phyloP scores from a whole-genome alignment of 768 basidiomycete genomes.

The Boletus vermiculosoides region DNA sequence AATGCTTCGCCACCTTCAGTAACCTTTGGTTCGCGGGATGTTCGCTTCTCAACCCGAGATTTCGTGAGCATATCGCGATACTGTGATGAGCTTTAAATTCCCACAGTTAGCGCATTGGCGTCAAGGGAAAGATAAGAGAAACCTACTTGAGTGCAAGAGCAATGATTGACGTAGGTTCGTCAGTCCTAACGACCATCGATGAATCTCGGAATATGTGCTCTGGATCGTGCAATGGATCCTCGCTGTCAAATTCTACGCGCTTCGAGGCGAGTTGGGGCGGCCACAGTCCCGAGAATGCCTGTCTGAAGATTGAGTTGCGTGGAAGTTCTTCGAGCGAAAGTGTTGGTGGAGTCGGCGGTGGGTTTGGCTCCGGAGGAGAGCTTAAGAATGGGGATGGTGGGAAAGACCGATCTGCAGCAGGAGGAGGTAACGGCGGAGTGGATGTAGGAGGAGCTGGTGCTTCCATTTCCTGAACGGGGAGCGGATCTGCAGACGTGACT shows the following conservation, averaged over 20 bases:
- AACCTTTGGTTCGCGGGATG: constrained; percentile 50
- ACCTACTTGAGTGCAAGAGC: constrained; percentile 87
- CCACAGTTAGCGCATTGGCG: constrained; percentile 4
- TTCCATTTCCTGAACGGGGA: constrained; percentile 32
- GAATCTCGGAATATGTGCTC: constrained; percentile 96
- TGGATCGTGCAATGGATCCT: constrained; percentile 71
- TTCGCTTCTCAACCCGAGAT: constrained; percentile 75
- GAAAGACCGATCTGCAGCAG: constrained; percentile 27
- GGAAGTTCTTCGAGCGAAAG: constrained; percentile 53
- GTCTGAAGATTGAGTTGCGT: constrained; percentile 74
- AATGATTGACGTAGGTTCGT: constrained; percentile 97
- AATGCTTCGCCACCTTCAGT: constrained; percentile 79
- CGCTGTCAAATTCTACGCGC: constrained; percentile 57
- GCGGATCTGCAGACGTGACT: constrained; percentile 1
- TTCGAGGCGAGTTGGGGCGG: constrained; percentile 51
- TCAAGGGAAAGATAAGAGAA: neutral
- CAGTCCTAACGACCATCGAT: constrained; percentile 90
- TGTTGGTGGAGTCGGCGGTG: constrained; percentile 45
- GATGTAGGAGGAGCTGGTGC: constrained; percentile 11
- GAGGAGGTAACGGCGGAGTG: constrained; percentile 29
- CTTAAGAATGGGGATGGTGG: constrained; percentile 59
- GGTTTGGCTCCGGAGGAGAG: constrained; percentile 36
- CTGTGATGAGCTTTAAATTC: constrained; percentile 60
- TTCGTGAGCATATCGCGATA: constrained; percentile 78
- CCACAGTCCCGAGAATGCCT: constrained; percentile 65